Conservation (phyloP, 352 stramenopile species). For the Thalassiosira hispida region DNA sequence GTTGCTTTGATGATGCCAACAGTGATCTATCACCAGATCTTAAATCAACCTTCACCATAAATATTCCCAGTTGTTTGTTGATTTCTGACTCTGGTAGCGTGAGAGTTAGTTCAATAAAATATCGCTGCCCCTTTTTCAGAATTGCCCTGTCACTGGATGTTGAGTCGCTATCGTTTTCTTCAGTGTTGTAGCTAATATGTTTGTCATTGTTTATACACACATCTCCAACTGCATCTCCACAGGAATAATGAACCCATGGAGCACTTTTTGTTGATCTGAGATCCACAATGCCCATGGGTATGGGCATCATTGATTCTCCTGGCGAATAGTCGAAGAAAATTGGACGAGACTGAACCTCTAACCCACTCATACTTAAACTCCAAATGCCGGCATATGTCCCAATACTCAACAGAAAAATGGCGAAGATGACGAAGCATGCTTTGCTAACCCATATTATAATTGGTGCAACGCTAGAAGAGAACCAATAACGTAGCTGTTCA, state of each 20-base stretch:
- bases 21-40: conserved; percentile 43
- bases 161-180: conserved; percentile 1
- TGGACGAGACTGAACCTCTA: conserved; percentile 52
- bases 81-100: conserved; percentile 72
- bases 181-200: conserved; percentile 9
- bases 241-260: conserved; percentile 40
- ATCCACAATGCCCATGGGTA: conserved; percentile 40
- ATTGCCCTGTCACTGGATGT: conserved; percentile 21
- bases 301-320: conserved; percentile 12
- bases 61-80: conserved; percentile 75
- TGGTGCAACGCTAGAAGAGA: conserved; percentile 33
- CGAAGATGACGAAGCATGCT: conserved; percentile 18
- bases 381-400: conserved; percentile 35
- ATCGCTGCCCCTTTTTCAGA: conserved; percentile 47
- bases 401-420: conserved; percentile 40
- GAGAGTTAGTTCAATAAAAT: conserved; percentile 75
- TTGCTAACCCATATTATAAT: conserved; percentile 44
- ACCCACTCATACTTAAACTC: conserved; percentile 43
- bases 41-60: conserved; percentile 75
- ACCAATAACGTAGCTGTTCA: conserved; percentile 29
- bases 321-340: conserved; percentile 63
- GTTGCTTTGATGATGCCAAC: conserved; percentile 59
- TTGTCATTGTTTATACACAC: conserved; percentile 20
- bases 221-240: not conserved
- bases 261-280: conserved; percentile 36